These are phyloP conservation scores for Chaetomidium leptoderma DNA, from an alignment of 495 filamentous ascomycete species.

Conservation along the genomic window DNA sequence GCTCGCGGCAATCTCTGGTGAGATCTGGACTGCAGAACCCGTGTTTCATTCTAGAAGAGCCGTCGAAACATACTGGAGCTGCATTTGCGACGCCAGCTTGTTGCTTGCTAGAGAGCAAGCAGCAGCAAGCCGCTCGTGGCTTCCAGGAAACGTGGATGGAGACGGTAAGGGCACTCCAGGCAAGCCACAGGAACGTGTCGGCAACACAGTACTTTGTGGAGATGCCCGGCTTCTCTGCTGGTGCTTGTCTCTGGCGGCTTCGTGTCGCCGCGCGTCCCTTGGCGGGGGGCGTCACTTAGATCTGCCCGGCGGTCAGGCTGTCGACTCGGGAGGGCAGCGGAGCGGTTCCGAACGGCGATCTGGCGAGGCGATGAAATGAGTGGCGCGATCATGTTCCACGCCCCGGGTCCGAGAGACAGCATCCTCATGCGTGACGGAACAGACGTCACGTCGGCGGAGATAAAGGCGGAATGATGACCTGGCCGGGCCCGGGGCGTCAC, in stretches of 20 bases:
- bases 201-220: neutral
- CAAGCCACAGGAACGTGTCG: constrained; percentile 13
- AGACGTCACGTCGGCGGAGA: constrained; percentile 16
- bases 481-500: constrained; percentile 16
- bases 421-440: constrained; percentile 14
- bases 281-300: neutral
- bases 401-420: constrained; percentile 18
- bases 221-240: neutral
- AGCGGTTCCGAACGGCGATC: constrained; percentile 14
- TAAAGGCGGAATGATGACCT: constrained; percentile 21
- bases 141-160: neutral
- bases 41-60: constrained; percentile 34
- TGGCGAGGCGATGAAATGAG: constrained; percentile 15
- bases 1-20: constrained; percentile 14
- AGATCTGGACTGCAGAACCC: constrained; percentile 17
- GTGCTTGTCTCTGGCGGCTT: neutral
- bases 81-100: constrained; percentile 15
- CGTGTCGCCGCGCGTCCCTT: neutral
- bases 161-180: neutral
- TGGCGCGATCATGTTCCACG: constrained; percentile 24
- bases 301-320: neutral
- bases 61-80: constrained; percentile 25
- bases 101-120: constrained; percentile 19
- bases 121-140: constrained; percentile 12
- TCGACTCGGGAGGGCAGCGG: constrained; percentile 11